Conservation (phyloP, 2,329 filamentous ascomycete genomes). For the Fusarium sp. region DNA sequence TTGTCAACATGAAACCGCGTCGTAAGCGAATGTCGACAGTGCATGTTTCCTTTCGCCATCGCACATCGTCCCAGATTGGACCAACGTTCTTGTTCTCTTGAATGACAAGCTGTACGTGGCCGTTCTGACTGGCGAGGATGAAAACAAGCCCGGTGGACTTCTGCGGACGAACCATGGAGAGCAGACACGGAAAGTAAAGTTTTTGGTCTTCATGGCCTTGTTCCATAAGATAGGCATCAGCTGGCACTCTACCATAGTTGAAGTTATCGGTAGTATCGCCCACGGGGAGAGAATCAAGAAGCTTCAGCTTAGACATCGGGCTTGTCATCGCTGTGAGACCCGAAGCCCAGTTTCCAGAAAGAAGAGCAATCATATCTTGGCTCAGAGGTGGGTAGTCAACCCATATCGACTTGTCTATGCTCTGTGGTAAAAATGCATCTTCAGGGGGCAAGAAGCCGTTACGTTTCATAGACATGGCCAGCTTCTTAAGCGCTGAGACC, state of each 20-base stretch:
- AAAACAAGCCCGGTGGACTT: conserved; percentile 76
- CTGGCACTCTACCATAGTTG: conserved; percentile 81
- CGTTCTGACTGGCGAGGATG: conserved; percentile 81
- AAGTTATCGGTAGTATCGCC: conserved; percentile 79
- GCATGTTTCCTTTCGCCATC: conserved; percentile 76
- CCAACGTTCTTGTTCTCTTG: conserved; percentile 73
- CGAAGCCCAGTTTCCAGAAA: conserved; percentile 69
- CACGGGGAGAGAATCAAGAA: conserved; percentile 77
- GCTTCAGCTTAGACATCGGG: conserved; percentile 58
- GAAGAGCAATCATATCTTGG: conserved; percentile 74
- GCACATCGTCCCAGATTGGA: conserved; percentile 82
- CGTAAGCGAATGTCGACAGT: conserved; percentile 76
- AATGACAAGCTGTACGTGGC: conserved; percentile 78
- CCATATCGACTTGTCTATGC: conserved; percentile 85
- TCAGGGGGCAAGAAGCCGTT: conserved; percentile 81
- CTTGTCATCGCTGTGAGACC: conserved; percentile 59
- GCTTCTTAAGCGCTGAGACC: conserved; percentile 72
- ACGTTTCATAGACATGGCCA: conserved; percentile 83
- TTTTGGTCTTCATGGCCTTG: conserved; percentile 73
- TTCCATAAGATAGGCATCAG: conserved; percentile 78
- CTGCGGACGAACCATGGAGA: conserved; percentile 78
- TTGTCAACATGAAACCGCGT: conserved; percentile 76
- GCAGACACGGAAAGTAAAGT: conserved; percentile 75
- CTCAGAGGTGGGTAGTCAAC: conserved; percentile 78
- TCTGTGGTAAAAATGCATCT: conserved; percentile 75